Conservation (phyloP, 1,284 basidiomycete species). For the Coniophora puteana region DNA sequence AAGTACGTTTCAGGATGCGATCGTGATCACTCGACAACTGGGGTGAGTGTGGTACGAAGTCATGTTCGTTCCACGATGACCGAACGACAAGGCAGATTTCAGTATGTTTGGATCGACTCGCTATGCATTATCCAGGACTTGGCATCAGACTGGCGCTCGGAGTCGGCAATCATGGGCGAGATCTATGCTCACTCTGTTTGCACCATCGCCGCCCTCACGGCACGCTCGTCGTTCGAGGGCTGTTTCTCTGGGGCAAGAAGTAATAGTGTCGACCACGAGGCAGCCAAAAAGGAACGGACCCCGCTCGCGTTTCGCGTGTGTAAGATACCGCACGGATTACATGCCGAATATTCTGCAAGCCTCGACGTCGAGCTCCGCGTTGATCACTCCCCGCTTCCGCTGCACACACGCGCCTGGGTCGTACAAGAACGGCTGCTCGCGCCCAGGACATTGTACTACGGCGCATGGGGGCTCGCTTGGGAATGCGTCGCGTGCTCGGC, state of each 20-base stretch:
- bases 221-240: conserved; percentile 3
- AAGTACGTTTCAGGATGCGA: conserved; percentile 5
- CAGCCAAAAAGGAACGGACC: conserved; percentile 1
- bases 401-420: conserved; percentile 5
- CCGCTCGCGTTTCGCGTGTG: conserved; percentile 1
- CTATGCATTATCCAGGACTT: conserved; percentile 3
- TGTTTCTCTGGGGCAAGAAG: conserved; percentile 5
- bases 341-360: background rate
- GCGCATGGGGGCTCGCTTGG: conserved; percentile 3
- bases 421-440: conserved; percentile 4
- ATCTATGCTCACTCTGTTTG: conserved; percentile 2
- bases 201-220: conserved; percentile 5
- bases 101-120: conserved; percentile 4
- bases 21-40: conserved; percentile 2
- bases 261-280: too few relatives aligned
- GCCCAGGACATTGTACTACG: conserved; percentile 4
- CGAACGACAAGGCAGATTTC: background rate
- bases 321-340: background rate
- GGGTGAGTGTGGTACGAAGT: background rate
- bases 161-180: conserved; percentile 3
- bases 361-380: conserved; percentile 1
- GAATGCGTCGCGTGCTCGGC: conserved; percentile 3
- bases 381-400: conserved; percentile 1
- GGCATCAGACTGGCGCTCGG: conserved; percentile 2
- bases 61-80: background rate